Evolutionary conservation across 345 rosid genomes (phyloP), one percentile per base, ranked within the genome.

Genomic region (Punica granatum): DNA sequence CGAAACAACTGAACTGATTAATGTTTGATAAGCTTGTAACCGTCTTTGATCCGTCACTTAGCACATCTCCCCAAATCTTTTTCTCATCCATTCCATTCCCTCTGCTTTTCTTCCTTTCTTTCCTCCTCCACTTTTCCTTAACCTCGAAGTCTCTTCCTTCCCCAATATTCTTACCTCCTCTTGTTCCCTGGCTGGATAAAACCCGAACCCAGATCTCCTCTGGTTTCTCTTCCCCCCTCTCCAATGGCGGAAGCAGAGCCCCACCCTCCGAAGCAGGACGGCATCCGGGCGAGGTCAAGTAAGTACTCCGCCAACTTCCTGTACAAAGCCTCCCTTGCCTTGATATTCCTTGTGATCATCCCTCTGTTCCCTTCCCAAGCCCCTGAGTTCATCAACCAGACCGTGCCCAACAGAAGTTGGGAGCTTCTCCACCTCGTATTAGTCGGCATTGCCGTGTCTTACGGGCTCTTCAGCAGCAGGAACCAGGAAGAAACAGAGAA

Each of bases 371-470:
- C 92, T 49, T 81, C 97, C 31, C 96, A 90, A 46, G 81, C 97
- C 41, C 98, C 97, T 14, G 98, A 91, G 68, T 89, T 88, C 74
- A 79, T 91, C 75, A 83, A 82, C 80, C 92, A 88, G 75, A 80
- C 85, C 39, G 63, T 84, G 16, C 72, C 79, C 71, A 81, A 73
- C 51, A 73, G 90, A 75, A 84, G 84, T 66, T 86, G 96, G 96
- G 99, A 92, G 83, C 86, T 95, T 76, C 90, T 95, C 43, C 99
- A 92, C 81, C 88, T 95, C 13, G 36, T 95, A 63, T 78, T 95
- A 36, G 97, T 95, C 65, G 99, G 99, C 10, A 88, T 95, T 68
- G 99, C 97, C 26, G 92, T 95, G 74, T 92, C 99, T n/a, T 95
- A 90, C 70, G 99, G 99, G 43, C 89, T 92, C 18, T 92, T 95